Conservation (phyloP, 371 early-diverging fungal species). For the Actinomucor elegans region DNA sequence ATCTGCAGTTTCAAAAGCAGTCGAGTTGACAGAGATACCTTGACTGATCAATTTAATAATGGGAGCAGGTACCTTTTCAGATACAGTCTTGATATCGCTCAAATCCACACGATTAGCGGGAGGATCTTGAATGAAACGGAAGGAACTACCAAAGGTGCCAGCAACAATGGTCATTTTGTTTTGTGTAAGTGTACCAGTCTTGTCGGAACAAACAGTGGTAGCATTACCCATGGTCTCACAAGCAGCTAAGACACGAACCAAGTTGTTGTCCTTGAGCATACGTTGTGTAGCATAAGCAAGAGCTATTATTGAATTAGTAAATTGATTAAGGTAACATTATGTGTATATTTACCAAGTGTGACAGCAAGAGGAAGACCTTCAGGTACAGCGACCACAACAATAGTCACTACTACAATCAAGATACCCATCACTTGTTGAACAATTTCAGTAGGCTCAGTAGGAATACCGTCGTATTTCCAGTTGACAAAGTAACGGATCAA, state of each 20-base stretch:
- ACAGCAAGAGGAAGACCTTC: conserved; percentile 75
- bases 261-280: conserved; percentile 85
- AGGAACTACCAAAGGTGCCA: conserved; percentile 46
- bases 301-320: conserved; percentile 39
- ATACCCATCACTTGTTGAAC: conserved; percentile 51
- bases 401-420: conserved; percentile 61
- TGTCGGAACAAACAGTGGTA: conserved; percentile 87
- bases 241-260: conserved; percentile 80
- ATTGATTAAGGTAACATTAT: background rate
- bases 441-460: conserved; percentile 29
- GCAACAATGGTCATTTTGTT: conserved; percentile 86
- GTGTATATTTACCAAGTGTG: conserved; percentile 39
- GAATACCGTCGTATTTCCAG: conserved; percentile 26
- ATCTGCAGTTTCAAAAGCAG: conserved; percentile 76
- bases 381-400: conserved; percentile 73
- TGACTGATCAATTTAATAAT: conserved; percentile 48
- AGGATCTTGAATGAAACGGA: conserved; percentile 30
- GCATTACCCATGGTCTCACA: conserved; percentile 94
- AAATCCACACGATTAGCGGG: conserved; percentile 34
- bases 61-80: conserved; percentile 25
- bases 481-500: conserved; percentile 63
- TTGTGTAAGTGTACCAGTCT: conserved; percentile 84
- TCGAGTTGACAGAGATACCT: conserved; percentile 75
- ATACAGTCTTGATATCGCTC: conserved; percentile 27
- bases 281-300: conserved; percentile 67